phyloP scores from a whole-genome alignment of 2,329 filamentous ascomycete genomes.

The Diatrype stigma region DNA sequence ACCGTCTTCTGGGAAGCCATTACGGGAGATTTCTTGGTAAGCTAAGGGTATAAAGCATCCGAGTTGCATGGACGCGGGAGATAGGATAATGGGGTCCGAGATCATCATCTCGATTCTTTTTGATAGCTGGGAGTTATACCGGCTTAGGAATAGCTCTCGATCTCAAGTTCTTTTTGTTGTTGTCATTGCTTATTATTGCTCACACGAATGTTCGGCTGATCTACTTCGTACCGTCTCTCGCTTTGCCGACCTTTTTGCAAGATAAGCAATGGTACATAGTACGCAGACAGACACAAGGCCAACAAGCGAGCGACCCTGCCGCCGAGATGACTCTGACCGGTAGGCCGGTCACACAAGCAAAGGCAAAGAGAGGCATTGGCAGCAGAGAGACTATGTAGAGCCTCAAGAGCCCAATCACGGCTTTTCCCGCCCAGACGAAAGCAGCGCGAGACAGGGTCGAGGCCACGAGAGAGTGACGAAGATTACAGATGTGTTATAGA shows the following conservation, averaged over 20 bases:
- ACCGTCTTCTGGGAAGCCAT: no score
- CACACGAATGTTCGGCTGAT: no score
- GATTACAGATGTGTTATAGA: no score
- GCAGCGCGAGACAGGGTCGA: background rate
- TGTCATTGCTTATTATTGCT: no score
- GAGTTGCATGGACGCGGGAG: no score
- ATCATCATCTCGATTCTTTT: no score
- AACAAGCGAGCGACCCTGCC: background rate
- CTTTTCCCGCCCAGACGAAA: background rate
- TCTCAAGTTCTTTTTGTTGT: background rate
- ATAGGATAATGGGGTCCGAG: no score
- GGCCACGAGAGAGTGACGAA: background rate
- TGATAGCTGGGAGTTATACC: background rate
- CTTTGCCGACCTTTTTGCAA: background rate
- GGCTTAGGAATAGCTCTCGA: background rate
- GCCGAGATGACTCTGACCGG: no score
- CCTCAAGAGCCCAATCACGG: background rate
- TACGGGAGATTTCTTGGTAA: no score
- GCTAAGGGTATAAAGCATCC: no score
- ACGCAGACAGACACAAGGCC: background rate
- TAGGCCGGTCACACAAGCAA: no score
- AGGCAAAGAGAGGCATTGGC: background rate
- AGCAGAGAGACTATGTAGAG: background rate
- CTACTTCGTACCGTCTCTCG: no score
- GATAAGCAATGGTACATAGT: background rate